phyloP scores from a whole-genome alignment of 768 basidiomycete genomes.

The Lactarius hengduanensis region DNA sequence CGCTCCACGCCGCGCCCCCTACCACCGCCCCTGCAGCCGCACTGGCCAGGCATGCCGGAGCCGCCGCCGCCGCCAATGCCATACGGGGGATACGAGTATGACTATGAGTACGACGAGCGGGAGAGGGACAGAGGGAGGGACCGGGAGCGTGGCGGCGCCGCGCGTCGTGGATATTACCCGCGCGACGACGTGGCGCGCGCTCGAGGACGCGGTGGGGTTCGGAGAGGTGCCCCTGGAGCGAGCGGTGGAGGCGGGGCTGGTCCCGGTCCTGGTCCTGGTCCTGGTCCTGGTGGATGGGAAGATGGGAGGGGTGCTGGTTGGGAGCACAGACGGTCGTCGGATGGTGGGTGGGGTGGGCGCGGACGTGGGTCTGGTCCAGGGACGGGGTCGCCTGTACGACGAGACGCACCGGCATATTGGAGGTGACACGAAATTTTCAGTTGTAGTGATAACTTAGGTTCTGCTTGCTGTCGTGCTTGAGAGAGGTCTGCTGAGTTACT shows the following conservation, averaged over 20 bases:
- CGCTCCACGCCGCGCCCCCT: background rate
- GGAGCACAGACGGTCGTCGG: slow-evolving; percentile 15
- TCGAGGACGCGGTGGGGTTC: slow-evolving; percentile 15
- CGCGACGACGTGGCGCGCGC: slow-evolving; percentile 12
- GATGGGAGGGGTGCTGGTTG: slow-evolving; percentile 1
- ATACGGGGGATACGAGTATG: slow-evolving; percentile 11
- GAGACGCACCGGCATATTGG: slow-evolving; percentile 17
- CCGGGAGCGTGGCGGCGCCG: slow-evolving; percentile 5
- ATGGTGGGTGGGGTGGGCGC: slow-evolving; percentile 17
- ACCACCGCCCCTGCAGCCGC: background rate
- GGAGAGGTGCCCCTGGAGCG: background rate
- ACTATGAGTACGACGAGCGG: slow-evolving; percentile 17
- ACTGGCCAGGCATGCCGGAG: background rate
- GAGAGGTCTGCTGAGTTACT: background rate
- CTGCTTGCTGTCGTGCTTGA: background rate
- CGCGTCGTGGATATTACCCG: slow-evolving; percentile 16
- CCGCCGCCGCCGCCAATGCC: background rate
- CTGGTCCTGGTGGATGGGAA: slow-evolving; percentile 2
- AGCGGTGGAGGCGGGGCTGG: slow-evolving; percentile 7
- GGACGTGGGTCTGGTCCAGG: slow-evolving; percentile 6
- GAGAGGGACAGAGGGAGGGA: background rate
- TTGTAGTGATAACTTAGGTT: background rate
- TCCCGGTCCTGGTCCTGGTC: background rate
- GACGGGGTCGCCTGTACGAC: slow-evolving; percentile 15
- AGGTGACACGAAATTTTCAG: background rate